These are phyloP conservation scores for Candida oleophila DNA, from an alignment of 805 yeast species.

Conservation along the genomic window DNA sequence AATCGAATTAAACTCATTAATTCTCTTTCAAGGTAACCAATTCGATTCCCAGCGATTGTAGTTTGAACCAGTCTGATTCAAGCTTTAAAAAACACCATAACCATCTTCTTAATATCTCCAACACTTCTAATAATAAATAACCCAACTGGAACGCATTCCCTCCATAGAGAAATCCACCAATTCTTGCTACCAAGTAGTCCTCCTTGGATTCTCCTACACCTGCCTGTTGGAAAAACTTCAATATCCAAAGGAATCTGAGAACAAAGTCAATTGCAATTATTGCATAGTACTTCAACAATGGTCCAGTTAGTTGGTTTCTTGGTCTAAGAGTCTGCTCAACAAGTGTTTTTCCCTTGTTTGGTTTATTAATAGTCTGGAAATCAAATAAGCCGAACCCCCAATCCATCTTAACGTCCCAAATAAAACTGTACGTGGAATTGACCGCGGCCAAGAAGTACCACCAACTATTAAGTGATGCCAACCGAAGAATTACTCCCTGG, in stretches of 20 bases:
- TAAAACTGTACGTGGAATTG: conserved; percentile 74
- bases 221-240: conserved; percentile 41
- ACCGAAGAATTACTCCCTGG: conserved; percentile 9
- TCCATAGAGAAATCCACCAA: conserved; percentile 35
- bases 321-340: conserved; percentile 15
- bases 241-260: conserved; percentile 76
- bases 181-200: conserved; percentile 10
- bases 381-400: conserved; percentile 72
- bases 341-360: background rate
- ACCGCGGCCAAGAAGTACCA: conserved; percentile 50
- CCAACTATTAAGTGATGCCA: conserved; percentile 26
- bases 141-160: conserved; percentile 49
- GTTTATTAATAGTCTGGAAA: conserved; percentile 7
- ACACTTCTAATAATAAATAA: conserved; percentile 60
- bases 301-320: conserved; percentile 13
- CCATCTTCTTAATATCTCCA: conserved; percentile 84
- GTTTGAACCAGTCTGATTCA: conserved; percentile 65
- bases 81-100: conserved; percentile 85
- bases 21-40: conserved; percentile 2
- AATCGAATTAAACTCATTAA: background rate
- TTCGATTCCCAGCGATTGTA: conserved; percentile 17
- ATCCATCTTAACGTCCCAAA: conserved; percentile 89
- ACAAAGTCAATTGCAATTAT: conserved; percentile 62
- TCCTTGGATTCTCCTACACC: conserved; percentile 7
- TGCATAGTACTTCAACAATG: conserved; percentile 45